Evolutionary conservation across 257 asterid species (phyloP), one percentile per base, ranked within the genome.

Genomic region (Parsonsia alboflavescens): DNA sequence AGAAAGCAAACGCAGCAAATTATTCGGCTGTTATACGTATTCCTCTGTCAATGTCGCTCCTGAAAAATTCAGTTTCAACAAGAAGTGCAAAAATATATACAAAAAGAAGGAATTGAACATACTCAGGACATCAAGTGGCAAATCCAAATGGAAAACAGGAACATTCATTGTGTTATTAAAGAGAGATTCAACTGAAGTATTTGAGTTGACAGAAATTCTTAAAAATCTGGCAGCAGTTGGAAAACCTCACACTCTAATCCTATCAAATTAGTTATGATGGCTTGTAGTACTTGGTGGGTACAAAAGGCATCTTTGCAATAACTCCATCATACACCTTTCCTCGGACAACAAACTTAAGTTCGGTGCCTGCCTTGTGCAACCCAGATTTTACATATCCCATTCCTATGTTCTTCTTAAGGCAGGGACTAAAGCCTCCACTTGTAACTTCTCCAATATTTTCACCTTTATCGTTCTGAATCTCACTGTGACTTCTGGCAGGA

Each of bases 301-400:
- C 96, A 57, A 93, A 91, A 12, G 96, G 97, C 98, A 92, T 86
- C 83, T 92, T 92, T 10, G 98, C 91, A 67, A 95, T 81, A 1
- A 81, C 73, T n/a, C 96, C 99, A 73, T 92, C 97, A 17, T 95
- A 84, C 1, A 86, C 10, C 86, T 95, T 91, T 36, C 98, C 99
- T 48, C 99, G 82, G 58, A 92, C 80, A 53, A 85, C 81, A 42
- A 95, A 86, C 93, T 92, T 95, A 12, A 95, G 86, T 30, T 88
- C 87, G 11, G 96, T 89, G 33, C 98, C 97, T 0, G 84, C 78
- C 82, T 95, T 95, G 88, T 95, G 98, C 26, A 6, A 39, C 24
- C 98, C 99, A 3, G 99, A 88, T 77, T 95, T 95, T 70, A 95
- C 96, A 72, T 95, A 95, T 64, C 99, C 99, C 97, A 95, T 95